Evolutionary conservation across 306 rosid species (phyloP), one percentile per base, ranked within the genome.

Genomic region (Mucuna pruriens): DNA sequence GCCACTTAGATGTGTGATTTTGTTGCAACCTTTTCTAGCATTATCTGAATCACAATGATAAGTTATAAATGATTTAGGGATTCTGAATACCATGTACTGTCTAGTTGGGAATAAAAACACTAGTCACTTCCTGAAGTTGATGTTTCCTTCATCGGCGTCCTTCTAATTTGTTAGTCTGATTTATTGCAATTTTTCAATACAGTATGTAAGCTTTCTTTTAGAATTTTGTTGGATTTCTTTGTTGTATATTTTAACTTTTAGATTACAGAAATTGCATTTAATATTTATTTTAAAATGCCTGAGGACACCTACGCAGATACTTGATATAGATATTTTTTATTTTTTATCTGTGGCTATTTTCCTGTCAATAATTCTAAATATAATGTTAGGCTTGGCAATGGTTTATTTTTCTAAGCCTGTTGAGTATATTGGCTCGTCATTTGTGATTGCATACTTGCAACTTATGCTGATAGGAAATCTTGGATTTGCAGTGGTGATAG

Each of bases 401-500:
- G 10, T 57, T 65, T 71, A 3, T 33, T 71, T 69, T 51, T 9
- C 23, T 42, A 15, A 71, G 62, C 58, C 75, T 9, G 15, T 40
- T 67, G 66, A 57, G 58, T 80, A 62, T 62, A 23, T 74, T 72
- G 55, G 38, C 58, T 80, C 74, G 58, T 39, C 46, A 69, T 61
- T 70, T 87, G 66, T 55, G 17, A 62, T 84, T 78, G 58, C 40
- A 62, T 80, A 46, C 20, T 69, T 49, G 78, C 31, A 44, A 57
- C 74, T 79, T 86, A 38, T 73, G 80, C 86, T 90, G 81, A 88
- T 91, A 16, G 58, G 39, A 49, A 79, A 80, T 77, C 72, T 65
- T 85, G 82, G 79, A 72, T 75, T 48, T 93, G 90, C 94, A 95
- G 99, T 88, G 94, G 93, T 85, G 98, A 93, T 74, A 95, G 99